Conservation (phyloP, 208 protist species). For the Cochliopodium minus region DNA sequence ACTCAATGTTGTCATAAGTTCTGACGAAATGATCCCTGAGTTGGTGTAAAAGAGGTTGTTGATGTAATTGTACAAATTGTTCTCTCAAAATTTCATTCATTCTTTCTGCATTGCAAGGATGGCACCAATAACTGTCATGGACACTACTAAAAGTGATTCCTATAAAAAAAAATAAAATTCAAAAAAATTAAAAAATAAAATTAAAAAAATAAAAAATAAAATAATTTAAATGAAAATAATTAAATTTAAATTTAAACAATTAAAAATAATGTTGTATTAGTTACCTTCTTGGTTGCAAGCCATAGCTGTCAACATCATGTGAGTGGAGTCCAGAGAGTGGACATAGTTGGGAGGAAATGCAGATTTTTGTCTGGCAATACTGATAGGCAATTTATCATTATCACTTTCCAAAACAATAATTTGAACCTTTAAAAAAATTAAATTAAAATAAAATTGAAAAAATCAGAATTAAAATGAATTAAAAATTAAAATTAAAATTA, state of each 20-base stretch:
- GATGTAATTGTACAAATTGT: slow-evolving; percentile 84
- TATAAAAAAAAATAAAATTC: too few relatives aligned
- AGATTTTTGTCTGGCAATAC: slow-evolving; percentile 26
- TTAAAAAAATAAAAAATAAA: not conserved
- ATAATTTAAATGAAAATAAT: too few relatives aligned
- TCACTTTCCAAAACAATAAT: not conserved
- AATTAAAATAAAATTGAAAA: too few relatives aligned
- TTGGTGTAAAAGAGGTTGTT: slow-evolving; percentile 30
- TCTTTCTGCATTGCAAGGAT: slow-evolving; percentile 67
- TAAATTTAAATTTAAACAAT: not conserved
- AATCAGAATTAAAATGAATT: too few relatives aligned
- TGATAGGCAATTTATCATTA: slow-evolving; percentile 13
- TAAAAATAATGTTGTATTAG: not conserved
- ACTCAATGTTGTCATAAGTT: slow-evolving; percentile 20
- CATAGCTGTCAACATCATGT: slow-evolving; percentile 87
- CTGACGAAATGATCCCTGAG: slow-evolving; percentile 20
- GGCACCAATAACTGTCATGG: slow-evolving; percentile 94
- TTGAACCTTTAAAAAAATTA: too few relatives aligned
- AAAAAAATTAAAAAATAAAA: too few relatives aligned
- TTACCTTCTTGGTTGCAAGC: slow-evolving; percentile 61
- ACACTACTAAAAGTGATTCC: slow-evolving; percentile 76
- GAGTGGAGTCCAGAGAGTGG: slow-evolving; percentile 90
- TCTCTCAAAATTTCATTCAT: slow-evolving; percentile 75
- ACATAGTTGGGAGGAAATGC: slow-evolving; percentile 95
- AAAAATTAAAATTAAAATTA: too few relatives aligned